These are phyloP conservation scores for Crotalaria pallida DNA, from an alignment of 306 rosid species.

Conservation along the genomic window DNA sequence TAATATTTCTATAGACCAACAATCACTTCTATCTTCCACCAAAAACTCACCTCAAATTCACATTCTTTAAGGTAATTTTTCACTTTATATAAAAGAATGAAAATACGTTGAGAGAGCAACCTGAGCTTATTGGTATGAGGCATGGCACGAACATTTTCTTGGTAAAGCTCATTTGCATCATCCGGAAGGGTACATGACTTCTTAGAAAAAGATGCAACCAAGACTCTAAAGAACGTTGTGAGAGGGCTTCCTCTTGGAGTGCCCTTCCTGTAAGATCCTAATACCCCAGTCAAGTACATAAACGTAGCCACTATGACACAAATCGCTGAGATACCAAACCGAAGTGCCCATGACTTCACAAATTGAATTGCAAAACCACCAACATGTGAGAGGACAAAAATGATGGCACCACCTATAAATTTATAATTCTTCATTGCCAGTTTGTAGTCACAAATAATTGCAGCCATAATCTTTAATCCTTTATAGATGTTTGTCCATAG, in stretches of 20 bases:
- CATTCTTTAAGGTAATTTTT: too few species aligned
- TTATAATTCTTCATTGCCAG: background rate
- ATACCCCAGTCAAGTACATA: slow-evolving; percentile 18
- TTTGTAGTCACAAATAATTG: background rate
- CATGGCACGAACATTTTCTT: background rate
- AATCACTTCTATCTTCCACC: too few species aligned
- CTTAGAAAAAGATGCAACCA: slow-evolving; percentile 25
- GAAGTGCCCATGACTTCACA: slow-evolving; percentile 23
- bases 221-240: slow-evolving; percentile 14
- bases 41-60: too few species aligned
- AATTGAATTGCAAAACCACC: slow-evolving; percentile 12
- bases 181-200: background rate
- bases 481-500: background rate
- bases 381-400: background rate
- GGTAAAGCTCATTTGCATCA: background rate
- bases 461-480: background rate
- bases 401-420: background rate
- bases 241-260: slow-evolving; percentile 22
- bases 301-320: background rate
- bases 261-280: background rate
- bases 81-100: too few species aligned
- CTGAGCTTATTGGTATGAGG: slow-evolving; percentile 15
- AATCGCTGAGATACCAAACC: slow-evolving; percentile 14
- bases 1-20: too few species aligned
- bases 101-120: background rate